phyloP scores from a whole-genome alignment of 495 filamentous ascomycete species.

The Hyaloscypha finlandica region DNA sequence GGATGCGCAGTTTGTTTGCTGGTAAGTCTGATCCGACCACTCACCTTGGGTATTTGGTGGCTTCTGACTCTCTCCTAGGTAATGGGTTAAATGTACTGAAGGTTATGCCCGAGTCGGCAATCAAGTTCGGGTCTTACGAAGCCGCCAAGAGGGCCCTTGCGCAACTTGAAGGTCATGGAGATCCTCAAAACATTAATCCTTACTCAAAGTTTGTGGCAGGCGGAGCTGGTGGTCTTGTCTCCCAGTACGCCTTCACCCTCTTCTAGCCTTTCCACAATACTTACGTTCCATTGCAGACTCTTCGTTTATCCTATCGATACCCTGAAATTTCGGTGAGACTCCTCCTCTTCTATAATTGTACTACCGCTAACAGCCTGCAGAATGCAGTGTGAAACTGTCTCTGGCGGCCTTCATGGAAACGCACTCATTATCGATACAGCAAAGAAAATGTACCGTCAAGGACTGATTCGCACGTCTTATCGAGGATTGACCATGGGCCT shows the following conservation, averaged over 20 bases:
- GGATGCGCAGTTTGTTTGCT: constrained; percentile 91
- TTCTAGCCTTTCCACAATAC: not conserved
- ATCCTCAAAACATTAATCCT: constrained; percentile 74
- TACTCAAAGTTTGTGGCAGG: constrained; percentile 87
- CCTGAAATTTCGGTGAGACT: constrained; percentile 70
- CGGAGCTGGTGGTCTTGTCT: constrained; percentile 88
- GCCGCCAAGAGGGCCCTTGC: constrained; percentile 87
- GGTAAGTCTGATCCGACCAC: constrained; percentile 55
- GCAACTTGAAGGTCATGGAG: constrained; percentile 82
- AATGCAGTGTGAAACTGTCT: constrained; percentile 91
- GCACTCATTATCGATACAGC: constrained; percentile 79
- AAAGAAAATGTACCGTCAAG: constrained; percentile 77
- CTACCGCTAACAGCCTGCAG: constrained; percentile 50
- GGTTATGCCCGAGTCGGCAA: constrained; percentile 97
- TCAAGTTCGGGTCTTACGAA: constrained; percentile 97
- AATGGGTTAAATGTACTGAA: constrained; percentile 97
- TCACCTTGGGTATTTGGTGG: not conserved
- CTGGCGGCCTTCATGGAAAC: constrained; percentile 82
- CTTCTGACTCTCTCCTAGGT: constrained; percentile 57
- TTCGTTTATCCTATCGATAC: constrained; percentile 97
- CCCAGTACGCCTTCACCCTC: constrained; percentile 63
- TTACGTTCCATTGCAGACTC: constrained; percentile 52
- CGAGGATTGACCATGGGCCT: constrained; percentile 91
- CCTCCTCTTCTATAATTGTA: constrained; percentile 10
- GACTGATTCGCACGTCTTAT: constrained; percentile 78